Conservation (phyloP, 2,329 filamentous ascomycete species). For the Diaporthe humulicola region DNA sequence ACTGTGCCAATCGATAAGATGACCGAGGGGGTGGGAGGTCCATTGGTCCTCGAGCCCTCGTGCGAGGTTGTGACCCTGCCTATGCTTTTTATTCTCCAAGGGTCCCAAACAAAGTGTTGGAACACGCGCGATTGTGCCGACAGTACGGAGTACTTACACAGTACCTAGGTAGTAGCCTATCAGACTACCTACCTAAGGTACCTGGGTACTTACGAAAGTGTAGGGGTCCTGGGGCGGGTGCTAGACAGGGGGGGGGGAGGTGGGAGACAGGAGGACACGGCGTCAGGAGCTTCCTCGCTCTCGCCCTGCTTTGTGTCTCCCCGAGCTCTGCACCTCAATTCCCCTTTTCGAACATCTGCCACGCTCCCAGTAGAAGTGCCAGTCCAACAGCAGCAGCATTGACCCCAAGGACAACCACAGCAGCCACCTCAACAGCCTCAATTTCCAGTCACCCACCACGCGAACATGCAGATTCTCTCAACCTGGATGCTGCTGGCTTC, state of each 20-base stretch:
- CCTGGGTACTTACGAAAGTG: not conserved
- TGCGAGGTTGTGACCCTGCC: not conserved
- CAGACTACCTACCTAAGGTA: not conserved
- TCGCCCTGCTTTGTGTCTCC: conserved; percentile 3
- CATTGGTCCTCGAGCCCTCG: conserved; percentile 7
- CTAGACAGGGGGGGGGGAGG: conserved; percentile 1
- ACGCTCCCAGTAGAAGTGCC: not conserved
- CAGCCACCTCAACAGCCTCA: conserved; percentile 4
- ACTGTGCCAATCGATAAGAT: conserved; percentile 19
- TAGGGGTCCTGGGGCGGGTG: not conserved
- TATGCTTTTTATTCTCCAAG: not conserved
- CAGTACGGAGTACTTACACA: too few species aligned
- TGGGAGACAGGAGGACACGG: conserved; percentile 25
- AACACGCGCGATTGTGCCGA: too few species aligned
- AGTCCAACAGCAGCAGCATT: conserved; percentile 1
- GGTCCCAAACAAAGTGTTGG: not conserved
- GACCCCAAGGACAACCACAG: not conserved
- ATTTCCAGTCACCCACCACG: conserved; percentile 42
- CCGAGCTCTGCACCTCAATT: conserved; percentile 25
- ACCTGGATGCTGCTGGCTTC: conserved; percentile 65
- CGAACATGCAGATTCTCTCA: conserved; percentile 64
- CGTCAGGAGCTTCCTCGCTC: conserved; percentile 13
- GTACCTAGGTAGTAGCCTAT: too few species aligned
- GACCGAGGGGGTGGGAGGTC: not conserved
- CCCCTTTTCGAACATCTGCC: conserved; percentile 9